phyloP scores from a whole-genome alignment of 345 rosid genomes.

The Syzygium aromaticum region DNA sequence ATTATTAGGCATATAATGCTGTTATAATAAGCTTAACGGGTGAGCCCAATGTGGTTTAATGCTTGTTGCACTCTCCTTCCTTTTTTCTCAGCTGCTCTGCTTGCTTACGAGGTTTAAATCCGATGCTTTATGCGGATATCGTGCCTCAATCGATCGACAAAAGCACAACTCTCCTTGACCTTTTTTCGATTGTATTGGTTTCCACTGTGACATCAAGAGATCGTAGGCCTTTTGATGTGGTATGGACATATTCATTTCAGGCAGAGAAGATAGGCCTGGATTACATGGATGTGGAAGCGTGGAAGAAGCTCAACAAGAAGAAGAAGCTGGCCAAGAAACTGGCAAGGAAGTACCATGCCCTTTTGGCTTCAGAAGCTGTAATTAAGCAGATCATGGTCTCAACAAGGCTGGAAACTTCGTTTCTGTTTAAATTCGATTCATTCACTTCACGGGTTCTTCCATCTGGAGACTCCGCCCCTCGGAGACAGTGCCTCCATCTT shows the following conservation, averaged over 20 bases:
- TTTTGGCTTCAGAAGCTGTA: constrained; percentile 33
- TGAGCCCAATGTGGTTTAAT: neutral
- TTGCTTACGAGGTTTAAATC: neutral
- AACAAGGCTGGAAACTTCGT: constrained; percentile 38
- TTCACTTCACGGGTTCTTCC: neutral
- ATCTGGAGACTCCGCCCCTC: neutral
- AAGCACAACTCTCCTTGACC: neutral
- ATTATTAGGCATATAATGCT: too few species aligned
- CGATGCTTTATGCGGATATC: neutral
- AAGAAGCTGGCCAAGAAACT: constrained; percentile 34
- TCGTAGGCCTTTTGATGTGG: neutral
- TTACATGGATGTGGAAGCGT: constrained; percentile 29
- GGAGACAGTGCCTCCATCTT: neutral
- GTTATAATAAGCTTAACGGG: neutral
- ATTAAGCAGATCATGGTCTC: constrained; percentile 38
- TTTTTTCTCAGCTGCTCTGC: neutral
- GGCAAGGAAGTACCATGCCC: constrained; percentile 28
- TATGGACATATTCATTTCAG: neutral
- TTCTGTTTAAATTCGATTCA: neutral
- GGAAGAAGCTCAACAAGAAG: constrained; percentile 34
- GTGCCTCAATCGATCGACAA: neutral
- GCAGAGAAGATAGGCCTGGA: constrained; percentile 18
- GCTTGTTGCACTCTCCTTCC: neutral
- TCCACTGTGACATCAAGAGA: neutral
- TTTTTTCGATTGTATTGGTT: neutral